Percentiles rank a stretch among this genome's conserved stretches.
These are phyloP conservation scores for Heterobasidion occidentale DNA, from an alignment of 1,284 basidiomycete genomes.

Conservation along the genomic window DNA sequence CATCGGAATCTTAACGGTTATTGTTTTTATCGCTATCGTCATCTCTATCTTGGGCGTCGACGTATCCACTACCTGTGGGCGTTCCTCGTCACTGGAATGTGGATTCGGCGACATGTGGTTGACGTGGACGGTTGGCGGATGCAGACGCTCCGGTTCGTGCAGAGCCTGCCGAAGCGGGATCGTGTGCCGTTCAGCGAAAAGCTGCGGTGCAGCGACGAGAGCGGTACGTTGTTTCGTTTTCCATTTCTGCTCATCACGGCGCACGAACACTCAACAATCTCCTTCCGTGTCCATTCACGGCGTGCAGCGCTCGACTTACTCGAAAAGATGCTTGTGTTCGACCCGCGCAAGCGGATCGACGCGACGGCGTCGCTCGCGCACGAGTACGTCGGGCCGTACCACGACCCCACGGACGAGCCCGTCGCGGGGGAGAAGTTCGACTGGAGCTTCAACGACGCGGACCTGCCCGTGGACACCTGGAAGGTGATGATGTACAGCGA, in stretches of 20 bases:
- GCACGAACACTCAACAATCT: neutral
- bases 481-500: constrained; percentile 99
- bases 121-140: neutral
- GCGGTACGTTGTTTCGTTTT: constrained; percentile 41
- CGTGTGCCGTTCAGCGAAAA: constrained; percentile 94
- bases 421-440: constrained; percentile 93
- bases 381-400: constrained; percentile 95
- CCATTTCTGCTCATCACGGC: neutral
- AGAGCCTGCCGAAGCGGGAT: constrained; percentile 94
- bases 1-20: neutral
- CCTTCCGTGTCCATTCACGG: neutral
- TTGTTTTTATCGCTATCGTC: neutral
- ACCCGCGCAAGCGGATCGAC: constrained; percentile 94
- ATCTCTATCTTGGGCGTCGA: too few relatives aligned
- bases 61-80: too few relatives aligned
- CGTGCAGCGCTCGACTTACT: constrained; percentile 83
- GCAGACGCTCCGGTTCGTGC: constrained; percentile 97
- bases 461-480: constrained; percentile 98
- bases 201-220: constrained; percentile 83
- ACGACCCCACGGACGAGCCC: constrained; percentile 98
- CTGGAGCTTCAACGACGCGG: constrained; percentile 99
- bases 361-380: constrained; percentile 89
- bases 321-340: constrained; percentile 99
- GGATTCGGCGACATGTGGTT: too few relatives aligned
- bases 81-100: too few relatives aligned